Evolutionary conservation across 805 yeast genomes (phyloP).

Genomic region (Yarrowia deformans): DNA sequence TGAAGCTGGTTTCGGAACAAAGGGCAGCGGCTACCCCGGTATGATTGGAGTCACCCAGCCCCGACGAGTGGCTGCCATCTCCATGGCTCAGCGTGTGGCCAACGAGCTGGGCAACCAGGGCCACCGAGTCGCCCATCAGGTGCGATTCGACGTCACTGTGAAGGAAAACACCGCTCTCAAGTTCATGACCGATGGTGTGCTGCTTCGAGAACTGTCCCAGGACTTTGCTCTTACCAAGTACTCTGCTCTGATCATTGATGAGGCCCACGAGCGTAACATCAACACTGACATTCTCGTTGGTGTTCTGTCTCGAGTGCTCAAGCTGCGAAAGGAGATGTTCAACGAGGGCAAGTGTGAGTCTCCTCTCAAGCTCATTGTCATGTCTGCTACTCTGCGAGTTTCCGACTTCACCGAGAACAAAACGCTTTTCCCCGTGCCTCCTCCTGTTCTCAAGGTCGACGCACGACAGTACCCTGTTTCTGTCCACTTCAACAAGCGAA

Average conservation of each 20-base stretch:
- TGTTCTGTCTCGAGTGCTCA: conserved; percentile 85
- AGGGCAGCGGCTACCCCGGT: conserved; percentile 73
- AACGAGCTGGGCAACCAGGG: conserved; percentile 78
- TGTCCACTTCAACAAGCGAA: conserved; percentile 83
- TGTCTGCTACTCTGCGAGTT: conserved; percentile 97
- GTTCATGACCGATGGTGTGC: conserved; percentile 96
- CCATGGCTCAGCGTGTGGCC: conserved; percentile 84
- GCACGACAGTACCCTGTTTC: conserved; percentile 96
- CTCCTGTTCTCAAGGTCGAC: conserved; percentile 88
- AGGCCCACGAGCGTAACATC: conserved; percentile 96
- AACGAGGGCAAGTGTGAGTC: conserved; percentile 54
- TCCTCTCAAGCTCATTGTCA: conserved; percentile 82
- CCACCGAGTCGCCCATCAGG: conserved; percentile 80
- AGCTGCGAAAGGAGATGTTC: conserved; percentile 62
- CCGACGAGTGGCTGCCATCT: conserved; percentile 84
- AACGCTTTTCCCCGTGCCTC: conserved; percentile 68
- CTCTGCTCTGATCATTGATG: conserved; percentile 89
- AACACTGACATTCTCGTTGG: conserved; percentile 97
- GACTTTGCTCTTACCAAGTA: conserved; percentile 83
- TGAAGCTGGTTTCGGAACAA: conserved; percentile 87
- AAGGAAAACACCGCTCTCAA: conserved; percentile 68
- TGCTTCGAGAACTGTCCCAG: conserved; percentile 88
- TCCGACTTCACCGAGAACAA: conserved; percentile 88
- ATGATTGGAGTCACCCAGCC: conserved; percentile 98
- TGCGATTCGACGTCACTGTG: conserved; percentile 83